Base-by-base conservation (phyloP, 73 alveolate genomes). In the Halteria grandinella region DNA sequence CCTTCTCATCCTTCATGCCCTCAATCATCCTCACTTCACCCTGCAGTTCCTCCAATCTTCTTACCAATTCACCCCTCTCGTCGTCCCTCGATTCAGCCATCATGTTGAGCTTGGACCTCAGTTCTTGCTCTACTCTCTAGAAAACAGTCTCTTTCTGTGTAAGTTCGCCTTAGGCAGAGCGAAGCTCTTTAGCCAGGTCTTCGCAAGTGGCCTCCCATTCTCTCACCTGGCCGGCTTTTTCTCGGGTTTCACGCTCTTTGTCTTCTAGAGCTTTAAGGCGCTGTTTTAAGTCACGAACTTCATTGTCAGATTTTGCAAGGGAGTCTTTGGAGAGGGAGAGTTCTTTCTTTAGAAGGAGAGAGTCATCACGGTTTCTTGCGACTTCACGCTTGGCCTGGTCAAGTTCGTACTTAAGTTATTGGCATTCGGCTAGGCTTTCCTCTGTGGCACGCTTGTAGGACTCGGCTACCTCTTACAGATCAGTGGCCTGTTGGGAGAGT, bases 61-160 rank as follows among this genome's bases (percentile, higher is more conserved):
- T 70, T 25, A 57, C 51, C 31, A 48, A 27, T 3, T 48, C 72
- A 49, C 43, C 21, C 21, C 34, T 70, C 47, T 36, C n/a, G 72
- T 70, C 83, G 2, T 23, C 32, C 15, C 48, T 50, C 20, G 24
- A 33, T 24, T 50, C 55, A 15, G 47, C 58, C 47, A 70, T 12
- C 21, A 34, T 3, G 2, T 11, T 20, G 2, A 70, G 14, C 36
- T 70, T 70, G 3, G 5, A 7, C 37, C 59, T 29, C n/a, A 70
- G 45, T 28, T 70, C 83, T 29, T 70, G 25, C 25, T 70, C 83
- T 17, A 70, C 72, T 49, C 48, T 70, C 15, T 24, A n/a, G 83
- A 70, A 70, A 1, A 70, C 32, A 33, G 14, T 23, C 37, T 70
- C 72, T 24, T 49, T 45, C 31, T 70, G 72, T 15, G 69, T 25